Conservation (phyloP, 495 filamentous ascomycete species). For the Lasiosphaeria miniovina region DNA sequence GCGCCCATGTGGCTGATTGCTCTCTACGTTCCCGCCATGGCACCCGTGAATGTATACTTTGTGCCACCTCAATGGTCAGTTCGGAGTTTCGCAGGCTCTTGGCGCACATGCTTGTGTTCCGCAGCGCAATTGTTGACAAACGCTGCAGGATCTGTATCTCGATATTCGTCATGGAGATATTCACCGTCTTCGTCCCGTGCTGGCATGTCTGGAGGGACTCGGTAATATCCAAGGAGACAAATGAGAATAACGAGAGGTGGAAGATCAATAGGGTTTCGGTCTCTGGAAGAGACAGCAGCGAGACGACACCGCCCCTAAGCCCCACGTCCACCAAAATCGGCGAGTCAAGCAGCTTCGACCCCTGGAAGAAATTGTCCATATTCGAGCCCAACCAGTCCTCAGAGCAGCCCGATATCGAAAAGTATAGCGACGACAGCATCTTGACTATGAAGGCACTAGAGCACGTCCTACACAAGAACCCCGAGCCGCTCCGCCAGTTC, state of each 20-base stretch:
- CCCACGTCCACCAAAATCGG: slow-evolving; percentile 26
- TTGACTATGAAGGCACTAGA: slow-evolving; percentile 60
- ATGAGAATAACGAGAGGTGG: slow-evolving; percentile 33
- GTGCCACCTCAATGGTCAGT: slow-evolving; percentile 51
- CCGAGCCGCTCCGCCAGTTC: slow-evolving; percentile 55
- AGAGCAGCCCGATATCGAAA: neutral
- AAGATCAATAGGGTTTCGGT: slow-evolving; percentile 14
- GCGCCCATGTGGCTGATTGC: slow-evolving; percentile 65
- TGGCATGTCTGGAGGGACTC: slow-evolving; percentile 30
- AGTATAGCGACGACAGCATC: slow-evolving; percentile 35
- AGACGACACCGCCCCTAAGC: slow-evolving; percentile 12
- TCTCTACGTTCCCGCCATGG: slow-evolving; percentile 57
- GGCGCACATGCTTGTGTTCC: neutral
- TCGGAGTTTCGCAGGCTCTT: neutral
- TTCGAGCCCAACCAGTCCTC: slow-evolving; percentile 22
- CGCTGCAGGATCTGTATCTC: slow-evolving; percentile 28
- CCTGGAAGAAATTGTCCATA: slow-evolving; percentile 27
- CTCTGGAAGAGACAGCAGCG: slow-evolving; percentile 9
- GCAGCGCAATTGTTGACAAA: neutral
- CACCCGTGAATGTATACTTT: slow-evolving; percentile 52
- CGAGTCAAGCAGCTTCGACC: slow-evolving; percentile 13
- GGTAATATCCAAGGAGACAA: slow-evolving; percentile 29
- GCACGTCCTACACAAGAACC: slow-evolving; percentile 53
- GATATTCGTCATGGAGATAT: slow-evolving; percentile 47
- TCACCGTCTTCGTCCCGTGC: slow-evolving; percentile 48